Evolutionary conservation across 148 eudicot genomes (phyloP).

Genomic region (Chenopodium formosanum): DNA sequence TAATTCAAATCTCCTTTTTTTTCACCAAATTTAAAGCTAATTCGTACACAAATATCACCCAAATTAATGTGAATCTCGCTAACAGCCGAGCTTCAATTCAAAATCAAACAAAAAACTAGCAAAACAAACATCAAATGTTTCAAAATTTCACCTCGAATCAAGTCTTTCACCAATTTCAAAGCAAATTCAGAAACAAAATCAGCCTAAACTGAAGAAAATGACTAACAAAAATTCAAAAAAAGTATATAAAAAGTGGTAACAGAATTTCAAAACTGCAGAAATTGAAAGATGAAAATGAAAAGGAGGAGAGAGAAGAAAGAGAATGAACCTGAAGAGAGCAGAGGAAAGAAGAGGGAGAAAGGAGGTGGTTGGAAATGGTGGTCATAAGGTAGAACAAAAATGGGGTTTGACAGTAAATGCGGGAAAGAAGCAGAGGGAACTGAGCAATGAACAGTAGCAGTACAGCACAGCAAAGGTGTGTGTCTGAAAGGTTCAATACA

Average conservation of each 20-base stretch:
- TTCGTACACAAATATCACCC: background rate
- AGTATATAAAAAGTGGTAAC: background rate
- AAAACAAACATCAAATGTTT: background rate
- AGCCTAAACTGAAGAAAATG: background rate
- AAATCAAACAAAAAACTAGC: background rate
- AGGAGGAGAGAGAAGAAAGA: background rate
- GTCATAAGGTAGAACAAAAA: background rate
- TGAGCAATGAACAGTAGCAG: background rate
- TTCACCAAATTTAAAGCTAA: background rate
- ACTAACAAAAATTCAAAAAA: background rate
- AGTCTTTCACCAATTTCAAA: background rate
- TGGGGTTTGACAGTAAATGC: conserved; percentile 12
- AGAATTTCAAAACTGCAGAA: background rate
- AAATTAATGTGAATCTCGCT: background rate
- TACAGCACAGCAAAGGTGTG: conserved; percentile 9
- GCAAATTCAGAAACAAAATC: background rate
- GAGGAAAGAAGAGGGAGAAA: background rate
- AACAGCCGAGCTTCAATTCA: background rate
- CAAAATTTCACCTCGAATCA: background rate
- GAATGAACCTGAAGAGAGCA: background rate
- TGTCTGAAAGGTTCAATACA: conserved; percentile 16
- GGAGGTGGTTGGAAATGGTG: background rate
- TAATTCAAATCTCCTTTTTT: background rate
- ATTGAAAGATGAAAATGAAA: background rate
- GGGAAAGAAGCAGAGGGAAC: conserved; percentile 22